These are phyloP conservation scores for Ceratocystis variospora DNA, from an alignment of 2,329 filamentous ascomycete species.

Conservation along the genomic window DNA sequence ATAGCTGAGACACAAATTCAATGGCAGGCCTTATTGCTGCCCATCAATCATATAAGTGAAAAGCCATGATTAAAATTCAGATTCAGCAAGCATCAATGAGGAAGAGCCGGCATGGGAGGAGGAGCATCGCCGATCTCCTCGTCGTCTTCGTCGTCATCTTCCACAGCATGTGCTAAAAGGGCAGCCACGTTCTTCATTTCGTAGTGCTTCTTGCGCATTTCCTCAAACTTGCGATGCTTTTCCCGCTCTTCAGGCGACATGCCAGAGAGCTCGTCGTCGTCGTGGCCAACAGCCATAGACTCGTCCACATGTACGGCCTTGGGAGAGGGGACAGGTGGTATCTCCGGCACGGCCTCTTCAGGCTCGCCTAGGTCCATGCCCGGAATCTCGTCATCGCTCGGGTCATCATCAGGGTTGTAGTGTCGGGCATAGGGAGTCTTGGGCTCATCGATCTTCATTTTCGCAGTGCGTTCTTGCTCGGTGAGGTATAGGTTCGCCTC, in stretches of 20 bases:
- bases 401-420: constrained; percentile 81
- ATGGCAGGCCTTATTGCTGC: not conserved
- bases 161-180: constrained; percentile 64
- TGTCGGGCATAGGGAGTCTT: constrained; percentile 93
- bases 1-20: not conserved
- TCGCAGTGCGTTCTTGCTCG: constrained; percentile 85
- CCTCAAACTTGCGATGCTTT: constrained; percentile 86
- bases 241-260: constrained; percentile 61
- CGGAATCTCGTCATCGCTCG: constrained; percentile 82
- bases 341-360: constrained; percentile 53
- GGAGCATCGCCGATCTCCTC: constrained; percentile 39
- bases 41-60: not conserved
- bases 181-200: constrained; percentile 94
- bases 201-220: constrained; percentile 89
- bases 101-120: constrained; percentile 34
- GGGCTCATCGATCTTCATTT: constrained; percentile 98
- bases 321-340: constrained; percentile 26
- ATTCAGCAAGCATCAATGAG: constrained; percentile 21
- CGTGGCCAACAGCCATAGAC: constrained; percentile 39
- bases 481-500: constrained; percentile 95
- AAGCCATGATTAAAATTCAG: not conserved
- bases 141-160: constrained; percentile 49
- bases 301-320: constrained; percentile 69
- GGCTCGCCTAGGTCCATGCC: constrained; percentile 85
- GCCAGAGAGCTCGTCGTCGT: constrained; percentile 40